Evolutionary conservation across 2,329 filamentous ascomycete genomes (phyloP).

Genomic region (Aspergillus ruber): DNA sequence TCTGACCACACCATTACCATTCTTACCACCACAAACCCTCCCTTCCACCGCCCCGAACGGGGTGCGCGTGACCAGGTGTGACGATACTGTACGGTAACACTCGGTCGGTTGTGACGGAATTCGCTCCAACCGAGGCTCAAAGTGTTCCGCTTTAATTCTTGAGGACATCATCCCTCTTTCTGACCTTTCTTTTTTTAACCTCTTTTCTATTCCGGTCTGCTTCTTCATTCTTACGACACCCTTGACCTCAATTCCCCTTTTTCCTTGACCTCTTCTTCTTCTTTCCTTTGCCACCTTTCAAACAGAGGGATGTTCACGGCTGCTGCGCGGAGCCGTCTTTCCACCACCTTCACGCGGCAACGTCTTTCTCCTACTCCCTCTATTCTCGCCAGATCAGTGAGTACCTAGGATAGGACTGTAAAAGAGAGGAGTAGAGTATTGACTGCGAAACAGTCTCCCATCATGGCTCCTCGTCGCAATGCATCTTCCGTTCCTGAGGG

Average conservation of each 20-base stretch:
- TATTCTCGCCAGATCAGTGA: slow-evolving; percentile 26
- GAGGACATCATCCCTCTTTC: not conserved
- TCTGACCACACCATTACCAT: not conserved
- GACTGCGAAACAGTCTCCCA: slow-evolving; percentile 22
- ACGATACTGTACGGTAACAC: slow-evolving; percentile 5
- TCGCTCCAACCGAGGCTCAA: slow-evolving; percentile 13
- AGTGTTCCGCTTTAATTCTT: not conserved
- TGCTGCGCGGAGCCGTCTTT: slow-evolving; percentile 38
- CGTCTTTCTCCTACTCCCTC: slow-evolving; percentile 27
- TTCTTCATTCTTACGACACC: slow-evolving; percentile 9
- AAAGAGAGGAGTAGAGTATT: slow-evolving; percentile 1
- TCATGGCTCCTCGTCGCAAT: slow-evolving; percentile 38
- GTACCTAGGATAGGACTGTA: not conserved
- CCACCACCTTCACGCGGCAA: slow-evolving; percentile 33
- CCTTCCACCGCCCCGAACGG: not conserved
- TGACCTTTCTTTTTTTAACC: slow-evolving; percentile 3
- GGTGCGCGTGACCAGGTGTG: not conserved
- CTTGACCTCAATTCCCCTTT: slow-evolving; percentile 5
- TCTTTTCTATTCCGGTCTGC: slow-evolving; percentile 5
- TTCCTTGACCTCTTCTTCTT: slow-evolving; percentile 5
- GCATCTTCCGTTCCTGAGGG: slow-evolving; percentile 42
- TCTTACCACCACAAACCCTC: not conserved
- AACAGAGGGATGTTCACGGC: slow-evolving; percentile 38
- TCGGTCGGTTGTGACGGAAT: slow-evolving; percentile 8
- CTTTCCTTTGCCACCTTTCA: slow-evolving; percentile 8